These are phyloP conservation scores for Termitomyces sp. DNA, from an alignment of 768 basidiomycete genomes.

Conservation along the genomic window DNA sequence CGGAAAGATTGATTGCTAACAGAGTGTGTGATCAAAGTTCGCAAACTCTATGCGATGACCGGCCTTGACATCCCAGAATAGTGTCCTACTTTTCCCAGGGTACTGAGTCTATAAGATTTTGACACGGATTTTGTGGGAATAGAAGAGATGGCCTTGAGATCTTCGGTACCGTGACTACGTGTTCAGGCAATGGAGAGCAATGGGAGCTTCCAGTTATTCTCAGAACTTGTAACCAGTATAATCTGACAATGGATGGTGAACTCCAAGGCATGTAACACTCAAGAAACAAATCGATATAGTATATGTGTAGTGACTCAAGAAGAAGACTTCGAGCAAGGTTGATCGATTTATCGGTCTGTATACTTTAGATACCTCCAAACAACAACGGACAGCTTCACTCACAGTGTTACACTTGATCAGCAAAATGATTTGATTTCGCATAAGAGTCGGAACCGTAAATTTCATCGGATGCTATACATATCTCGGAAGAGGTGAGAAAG, in stretches of 20 bases:
- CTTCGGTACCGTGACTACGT: neutral
- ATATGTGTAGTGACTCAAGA: neutral
- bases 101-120: neutral
- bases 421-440: neutral
- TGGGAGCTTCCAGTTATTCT: neutral
- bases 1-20: neutral
- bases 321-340: neutral
- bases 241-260: neutral
- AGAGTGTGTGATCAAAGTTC: neutral
- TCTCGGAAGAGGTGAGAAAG: neutral
- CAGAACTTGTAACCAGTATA: neutral
- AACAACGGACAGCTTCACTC: neutral
- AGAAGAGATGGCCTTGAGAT: neutral
- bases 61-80: neutral
- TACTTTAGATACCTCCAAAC: neutral
- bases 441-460: neutral
- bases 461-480: neutral
- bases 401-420: neutral
- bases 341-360: neutral
- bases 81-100: neutral
- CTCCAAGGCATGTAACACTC: neutral
- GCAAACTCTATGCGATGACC: neutral
- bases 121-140: neutral
- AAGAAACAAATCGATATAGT: neutral
- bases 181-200: neutral